These are phyloP conservation scores for Poterioochromonas sp. DNA, from an alignment of 352 stramenopile genomes.

Conservation along the genomic window DNA sequence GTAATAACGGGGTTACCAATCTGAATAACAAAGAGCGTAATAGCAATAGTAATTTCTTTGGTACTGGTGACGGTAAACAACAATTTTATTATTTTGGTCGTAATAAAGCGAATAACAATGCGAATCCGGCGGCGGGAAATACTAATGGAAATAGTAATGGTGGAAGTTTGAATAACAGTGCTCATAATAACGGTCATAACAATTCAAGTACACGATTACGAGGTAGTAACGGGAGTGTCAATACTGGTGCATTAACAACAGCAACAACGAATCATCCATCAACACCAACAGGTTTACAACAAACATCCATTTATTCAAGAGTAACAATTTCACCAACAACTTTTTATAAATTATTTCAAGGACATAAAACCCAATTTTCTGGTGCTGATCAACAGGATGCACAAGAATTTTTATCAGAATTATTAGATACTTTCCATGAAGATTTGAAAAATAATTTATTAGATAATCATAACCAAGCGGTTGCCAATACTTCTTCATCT, in stretches of 20 bases:
- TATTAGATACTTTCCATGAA: constrained; percentile 26
- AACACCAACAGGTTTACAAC: background rate
- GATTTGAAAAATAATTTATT: constrained; percentile 5
- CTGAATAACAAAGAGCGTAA: background rate
- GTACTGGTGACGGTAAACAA: background rate
- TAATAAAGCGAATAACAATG: background rate
- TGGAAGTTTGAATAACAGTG: background rate
- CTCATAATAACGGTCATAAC: background rate
- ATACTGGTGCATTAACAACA: background rate
- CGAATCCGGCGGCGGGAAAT: background rate
- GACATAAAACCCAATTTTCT: constrained; percentile 7
- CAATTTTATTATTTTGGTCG: background rate
- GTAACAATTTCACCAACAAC: background rate
- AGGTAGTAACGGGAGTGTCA: background rate
- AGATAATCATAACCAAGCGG: too few species aligned
- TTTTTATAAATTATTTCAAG: background rate
- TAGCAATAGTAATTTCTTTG: background rate
- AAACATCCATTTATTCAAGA: background rate
- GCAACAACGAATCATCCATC: background rate
- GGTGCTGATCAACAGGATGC: constrained; percentile 25
- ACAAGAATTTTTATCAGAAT: constrained; percentile 18
- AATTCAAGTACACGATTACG: background rate
- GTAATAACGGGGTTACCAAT: background rate
- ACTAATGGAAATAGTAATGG: background rate
- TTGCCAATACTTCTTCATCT: too few species aligned